Evolutionary conservation across 2,329 filamentous ascomycete species (phyloP).

Genomic region (Paramyrothecium sp.): DNA sequence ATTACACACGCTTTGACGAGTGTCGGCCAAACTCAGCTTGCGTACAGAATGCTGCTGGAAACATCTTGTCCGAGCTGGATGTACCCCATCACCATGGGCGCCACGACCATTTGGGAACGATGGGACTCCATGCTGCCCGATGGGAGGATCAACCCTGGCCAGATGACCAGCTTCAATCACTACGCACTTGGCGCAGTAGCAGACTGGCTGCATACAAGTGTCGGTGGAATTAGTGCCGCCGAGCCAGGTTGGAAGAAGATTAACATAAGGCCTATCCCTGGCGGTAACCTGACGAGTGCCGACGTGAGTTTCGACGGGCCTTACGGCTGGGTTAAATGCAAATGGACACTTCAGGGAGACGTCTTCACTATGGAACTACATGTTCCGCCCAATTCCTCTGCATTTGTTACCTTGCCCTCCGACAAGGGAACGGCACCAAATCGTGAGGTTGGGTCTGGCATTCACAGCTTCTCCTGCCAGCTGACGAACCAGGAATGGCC

Average conservation of each 20-base stretch:
- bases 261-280: neutral
- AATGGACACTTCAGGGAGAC: neutral
- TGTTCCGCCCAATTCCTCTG: neutral
- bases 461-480: too few relatives aligned
- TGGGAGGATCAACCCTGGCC: conserved; percentile 41
- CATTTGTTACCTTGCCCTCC: neutral
- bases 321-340: neutral
- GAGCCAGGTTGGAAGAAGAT: neutral
- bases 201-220: conserved; percentile 42
- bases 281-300: neutral
- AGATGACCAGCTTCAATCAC: conserved; percentile 51
- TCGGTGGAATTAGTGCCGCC: conserved; percentile 30
- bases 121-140: conserved; percentile 47
- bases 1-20: conserved; percentile 27
- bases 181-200: conserved; percentile 48
- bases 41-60: conserved; percentile 49
- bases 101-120: conserved; percentile 49
- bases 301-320: neutral
- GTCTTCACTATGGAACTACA: neutral
- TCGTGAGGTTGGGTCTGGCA: too few relatives aligned
- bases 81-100: conserved; percentile 43
- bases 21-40: conserved; percentile 25
- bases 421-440: too few relatives aligned
- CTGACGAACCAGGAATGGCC: too few relatives aligned
- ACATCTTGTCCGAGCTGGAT: conserved; percentile 44